Evolutionary conservation across 1,284 basidiomycete genomes (phyloP), one percentile per base, ranked within the genome.

Genomic region (Heterobasidion occidentale): DNA sequence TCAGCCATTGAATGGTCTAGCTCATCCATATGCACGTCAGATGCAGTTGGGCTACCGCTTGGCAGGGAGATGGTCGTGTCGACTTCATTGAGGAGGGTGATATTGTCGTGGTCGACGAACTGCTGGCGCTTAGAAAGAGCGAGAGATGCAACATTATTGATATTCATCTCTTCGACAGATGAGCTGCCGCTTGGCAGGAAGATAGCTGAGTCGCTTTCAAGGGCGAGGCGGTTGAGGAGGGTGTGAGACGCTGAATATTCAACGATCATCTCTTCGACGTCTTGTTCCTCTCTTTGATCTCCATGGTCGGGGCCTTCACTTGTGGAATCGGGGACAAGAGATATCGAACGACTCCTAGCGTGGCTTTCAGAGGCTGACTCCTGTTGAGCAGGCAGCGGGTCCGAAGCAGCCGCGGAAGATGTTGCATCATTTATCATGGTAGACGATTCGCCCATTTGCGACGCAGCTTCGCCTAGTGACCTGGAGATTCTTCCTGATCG

Each of bases 221-320:
- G 27, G 27, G 27, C 27, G 27, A 27, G 4, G 27, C 27, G 27
- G 5, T 27, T 27, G 27, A 6, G 4, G 27, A 27, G 27, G 27
- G 4, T 27, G 27, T 27, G 27, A 27, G 27, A 27, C 27, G 27
- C 27, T 5, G 27, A 27, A 27, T 27, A 27, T 27, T 27, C 27
- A 27, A 27, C 27, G 35, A 67, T 52, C 52, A 65, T 58, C 33
- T 60, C 58, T 50, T 67, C 64, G 7, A 64, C 61, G 17, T 66
- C 63, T 34, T 59, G 55, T 20, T 65, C 65, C 14, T 63, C 64
- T 35, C 62, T 62, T 50, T 60, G 62, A 44, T 65, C 63, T 4
- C n/a, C 56, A 49, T 56, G 53, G 20, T 49, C 47, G 47, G 47
- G 27, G 19, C 19, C 46, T 48, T 33, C 46, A 15, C 27, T 35